Base-by-base conservation (phyloP, 2,329 filamentous ascomycete genomes). In the Seiridium cupressi region DNA sequence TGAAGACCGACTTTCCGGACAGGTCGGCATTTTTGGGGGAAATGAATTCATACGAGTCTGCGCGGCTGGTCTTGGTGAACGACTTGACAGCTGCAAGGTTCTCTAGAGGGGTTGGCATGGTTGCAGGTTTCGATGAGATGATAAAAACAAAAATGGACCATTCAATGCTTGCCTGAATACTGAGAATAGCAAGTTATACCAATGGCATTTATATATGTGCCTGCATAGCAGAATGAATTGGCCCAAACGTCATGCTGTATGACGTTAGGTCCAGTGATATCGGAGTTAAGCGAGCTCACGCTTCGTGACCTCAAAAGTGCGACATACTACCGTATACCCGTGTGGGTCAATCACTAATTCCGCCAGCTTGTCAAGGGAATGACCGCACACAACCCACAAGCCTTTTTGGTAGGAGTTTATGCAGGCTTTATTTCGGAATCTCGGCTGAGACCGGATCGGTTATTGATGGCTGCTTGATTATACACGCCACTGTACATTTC, bases 1-100 rank as follows among this genome's bases (percentile, higher is more conserved):
- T 77, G 60, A 86, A 75, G 54, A 73, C 68, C 2, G 70, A 72
- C 58, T 59, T 69, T 8, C 71, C 69, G n/a, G 60, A 57, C 3
- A 71, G 64, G 57, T 70, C 51, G 4, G 58, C 47, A 32, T 66
- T 67, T 8, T 62, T 60, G 5, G 66, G 62, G 2, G 67, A 66
- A 44, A 73, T 72, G 44, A 64, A 70, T 26, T 68, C 63, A 59
- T 76, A 76, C 3, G 74, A 74, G 60, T 74, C 73, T 5, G 58
- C 58, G 60, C 70, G 69, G 9, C 26, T 62, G 2, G 53, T 62
- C 18, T 60, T 40, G 32, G 65, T 64, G 44, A 59, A 59, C 32
- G 49, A n/a, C 42, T 44, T 18, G 18, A 18, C 31, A 32, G 55
- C 55, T 13, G 8, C 44, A 38, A 55, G 35, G 18, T 44, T 55